phyloP scores from a whole-genome alignment of 106 monocot species.

The Vanilla planifolia region DNA sequence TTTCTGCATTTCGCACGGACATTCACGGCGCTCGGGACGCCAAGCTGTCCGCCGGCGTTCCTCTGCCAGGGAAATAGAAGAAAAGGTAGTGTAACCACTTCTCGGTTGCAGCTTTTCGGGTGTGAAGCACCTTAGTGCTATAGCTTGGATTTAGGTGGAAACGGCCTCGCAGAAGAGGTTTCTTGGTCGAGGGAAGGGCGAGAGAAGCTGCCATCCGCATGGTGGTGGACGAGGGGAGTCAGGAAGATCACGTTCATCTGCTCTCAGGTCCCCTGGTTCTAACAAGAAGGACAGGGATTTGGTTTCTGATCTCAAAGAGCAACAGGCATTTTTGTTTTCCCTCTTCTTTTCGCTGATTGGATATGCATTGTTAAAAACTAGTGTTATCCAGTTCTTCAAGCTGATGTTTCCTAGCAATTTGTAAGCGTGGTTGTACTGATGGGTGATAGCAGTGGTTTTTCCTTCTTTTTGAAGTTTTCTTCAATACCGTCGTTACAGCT shows the following conservation, averaged over 20 bases:
- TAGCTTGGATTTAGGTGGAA: conserved; percentile 19
- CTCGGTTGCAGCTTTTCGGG: neutral
- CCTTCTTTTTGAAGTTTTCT: neutral
- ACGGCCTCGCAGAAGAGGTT: conserved; percentile 28
- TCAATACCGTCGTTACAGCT: neutral
- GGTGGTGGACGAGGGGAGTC: conserved; percentile 10
- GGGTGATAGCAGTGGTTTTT: neutral
- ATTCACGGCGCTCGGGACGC: neutral
- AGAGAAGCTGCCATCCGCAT: neutral
- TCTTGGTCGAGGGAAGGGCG: conserved; percentile 23
- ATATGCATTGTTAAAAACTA: neutral
- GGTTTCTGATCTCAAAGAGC: conserved; percentile 49
- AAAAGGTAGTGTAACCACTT: neutral
- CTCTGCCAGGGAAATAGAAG: neutral
- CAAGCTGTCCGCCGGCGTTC: conserved; percentile 4
- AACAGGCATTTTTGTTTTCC: conserved; percentile 24
- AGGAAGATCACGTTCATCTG: conserved; percentile 14
- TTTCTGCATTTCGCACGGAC: neutral
- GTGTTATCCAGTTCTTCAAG: neutral
- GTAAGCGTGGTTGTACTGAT: neutral
- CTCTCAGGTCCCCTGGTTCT: conserved; percentile 37
- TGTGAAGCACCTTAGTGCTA: neutral
- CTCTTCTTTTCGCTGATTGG: neutral
- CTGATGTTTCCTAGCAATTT: neutral
- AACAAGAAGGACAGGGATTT: conserved; percentile 52